Conservation (phyloP, 2,329 filamentous ascomycete genomes). For the Epichloe typhina region DNA sequence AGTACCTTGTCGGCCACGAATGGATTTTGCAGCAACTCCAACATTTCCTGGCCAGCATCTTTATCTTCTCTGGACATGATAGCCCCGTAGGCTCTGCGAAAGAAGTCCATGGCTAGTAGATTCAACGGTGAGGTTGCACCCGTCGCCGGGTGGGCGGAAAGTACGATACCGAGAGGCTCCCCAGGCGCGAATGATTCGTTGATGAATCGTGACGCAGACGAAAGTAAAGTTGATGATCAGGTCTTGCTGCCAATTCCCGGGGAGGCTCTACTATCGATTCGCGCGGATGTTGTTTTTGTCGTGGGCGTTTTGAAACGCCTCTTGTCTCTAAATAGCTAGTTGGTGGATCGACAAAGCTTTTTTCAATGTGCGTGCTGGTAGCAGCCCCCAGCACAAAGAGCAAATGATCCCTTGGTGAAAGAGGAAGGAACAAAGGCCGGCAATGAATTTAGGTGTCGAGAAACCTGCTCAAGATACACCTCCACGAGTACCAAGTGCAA, state of each 20-base stretch:
- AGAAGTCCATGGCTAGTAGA: neutral
- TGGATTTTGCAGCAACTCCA: constrained; percentile 36
- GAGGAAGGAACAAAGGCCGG: neutral
- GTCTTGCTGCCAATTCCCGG: neutral
- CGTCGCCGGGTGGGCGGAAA: neutral
- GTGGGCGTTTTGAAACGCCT: neutral
- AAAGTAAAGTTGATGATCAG: neutral
- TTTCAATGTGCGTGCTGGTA: neutral
- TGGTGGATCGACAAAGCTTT: neutral
- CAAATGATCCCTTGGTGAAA: neutral
- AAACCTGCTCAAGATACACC: neutral
- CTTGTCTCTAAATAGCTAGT: neutral
- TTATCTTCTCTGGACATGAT: constrained; percentile 2
- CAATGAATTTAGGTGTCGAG: neutral
- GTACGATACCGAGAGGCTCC: neutral
- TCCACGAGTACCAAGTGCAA: neutral
- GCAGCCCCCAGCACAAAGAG: neutral
- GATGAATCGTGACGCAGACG: neutral
- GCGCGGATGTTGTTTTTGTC: neutral
- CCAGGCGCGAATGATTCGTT: neutral
- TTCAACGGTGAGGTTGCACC: neutral
- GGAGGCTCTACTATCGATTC: neutral
- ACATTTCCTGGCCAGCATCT: constrained; percentile 29
- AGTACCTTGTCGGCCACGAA: constrained; percentile 22
- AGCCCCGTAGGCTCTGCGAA: neutral